Percentiles rank a stretch among this genome's conserved stretches.
Conservation (phyloP, 2,329 filamentous ascomycete species). For the Lasiodiplodia theobromae region DNA sequence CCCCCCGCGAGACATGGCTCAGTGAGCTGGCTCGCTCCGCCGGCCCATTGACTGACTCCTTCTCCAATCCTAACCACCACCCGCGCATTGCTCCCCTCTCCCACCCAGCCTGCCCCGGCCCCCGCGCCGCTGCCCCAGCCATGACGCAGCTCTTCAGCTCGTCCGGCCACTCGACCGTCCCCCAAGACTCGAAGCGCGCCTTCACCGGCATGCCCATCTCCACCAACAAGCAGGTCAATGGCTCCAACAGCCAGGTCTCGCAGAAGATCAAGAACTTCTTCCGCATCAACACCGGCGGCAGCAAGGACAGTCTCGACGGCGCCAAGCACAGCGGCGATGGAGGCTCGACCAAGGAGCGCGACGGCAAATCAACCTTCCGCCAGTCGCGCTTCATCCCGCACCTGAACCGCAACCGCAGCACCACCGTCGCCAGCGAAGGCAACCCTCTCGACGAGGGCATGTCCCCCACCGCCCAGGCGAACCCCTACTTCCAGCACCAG, state of each 20-base stretch:
- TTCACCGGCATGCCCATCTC: conserved; percentile 56
- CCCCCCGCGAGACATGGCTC: conserved; percentile 40
- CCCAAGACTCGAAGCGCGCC: conserved; percentile 52
- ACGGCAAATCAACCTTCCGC: conserved; percentile 73
- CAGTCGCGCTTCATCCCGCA: conserved; percentile 89
- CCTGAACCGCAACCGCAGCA: conserved; percentile 85
- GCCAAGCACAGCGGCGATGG: conserved; percentile 49
- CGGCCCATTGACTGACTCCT: conserved; percentile 32
- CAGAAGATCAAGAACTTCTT: conserved; percentile 75
- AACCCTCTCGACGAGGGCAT: conserved; percentile 87
- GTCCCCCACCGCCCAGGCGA: conserved; percentile 91
- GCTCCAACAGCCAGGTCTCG: conserved; percentile 62
- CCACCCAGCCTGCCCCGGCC: conserved; percentile 23
- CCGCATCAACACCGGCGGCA: conserved; percentile 66
- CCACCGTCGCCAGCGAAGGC: conserved; percentile 91
- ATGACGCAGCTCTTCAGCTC: conserved; percentile 55
- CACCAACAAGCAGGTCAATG: conserved; percentile 56
- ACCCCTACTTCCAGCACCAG: conserved; percentile 97
- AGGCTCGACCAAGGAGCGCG: conserved; percentile 57
- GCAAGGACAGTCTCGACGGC: conserved; percentile 50
- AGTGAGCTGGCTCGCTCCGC: conserved; percentile 38
- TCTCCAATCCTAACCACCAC: conserved; percentile 8
- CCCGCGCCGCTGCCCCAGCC: conserved; percentile 29
- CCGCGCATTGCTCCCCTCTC: conserved; percentile 23
- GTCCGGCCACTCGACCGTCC: conserved; percentile 44